Evolutionary conservation across 208 protist species (phyloP), one percentile per base, ranked within the genome.

Genomic region (Acanthamoeba sp.): DNA sequence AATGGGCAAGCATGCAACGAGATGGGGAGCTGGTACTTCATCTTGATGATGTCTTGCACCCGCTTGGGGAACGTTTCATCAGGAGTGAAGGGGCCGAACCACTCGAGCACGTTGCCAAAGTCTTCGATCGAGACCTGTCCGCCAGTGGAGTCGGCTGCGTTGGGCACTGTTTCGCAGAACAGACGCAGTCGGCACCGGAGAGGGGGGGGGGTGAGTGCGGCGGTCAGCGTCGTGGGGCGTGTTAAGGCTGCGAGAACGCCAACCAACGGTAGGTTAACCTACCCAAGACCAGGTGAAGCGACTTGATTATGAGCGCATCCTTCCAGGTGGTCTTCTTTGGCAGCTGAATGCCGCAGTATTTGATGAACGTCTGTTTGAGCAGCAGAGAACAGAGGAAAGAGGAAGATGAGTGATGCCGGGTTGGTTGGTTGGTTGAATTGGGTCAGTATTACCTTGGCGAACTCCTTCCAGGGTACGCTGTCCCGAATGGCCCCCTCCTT

Each of bases 401-500:
- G n/a, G n/a, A n/a, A n/a, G n/a, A n/a, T n/a, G 52, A 57, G 10
- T 16, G 16, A 24, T 57, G 10, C 10, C 10, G 29, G 12, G 24
- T 84, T 3, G 24, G 34, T 42, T 84, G n/a, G 59, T 36, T 32
- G 64, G 64, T 9, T 16, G 14, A 7, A 1, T 9, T n/a, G 40
- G 3, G 12, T 20, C 22, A 50, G 24, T 55, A 29, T 6, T 34
- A 76, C 85, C 52, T 73, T 91, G n/a, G 24, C 34, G 38, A 91
- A 91, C n/a, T 91, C 85, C 57, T 91, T 91, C 52, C 52, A 91
- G 34, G 85, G 85, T 0, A 91, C 85, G 38, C 18, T 36, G 42
- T 91, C 85, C 18, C 85, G 85, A 40, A 91, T 91, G 57, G n/a
- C 52, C 34, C 85, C 85, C 85, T 91, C 57, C 85, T 71, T 91